These are phyloP conservation scores for Ganoderma multipileum DNA, from an alignment of 1,284 basidiomycete species.

Conservation along the genomic window DNA sequence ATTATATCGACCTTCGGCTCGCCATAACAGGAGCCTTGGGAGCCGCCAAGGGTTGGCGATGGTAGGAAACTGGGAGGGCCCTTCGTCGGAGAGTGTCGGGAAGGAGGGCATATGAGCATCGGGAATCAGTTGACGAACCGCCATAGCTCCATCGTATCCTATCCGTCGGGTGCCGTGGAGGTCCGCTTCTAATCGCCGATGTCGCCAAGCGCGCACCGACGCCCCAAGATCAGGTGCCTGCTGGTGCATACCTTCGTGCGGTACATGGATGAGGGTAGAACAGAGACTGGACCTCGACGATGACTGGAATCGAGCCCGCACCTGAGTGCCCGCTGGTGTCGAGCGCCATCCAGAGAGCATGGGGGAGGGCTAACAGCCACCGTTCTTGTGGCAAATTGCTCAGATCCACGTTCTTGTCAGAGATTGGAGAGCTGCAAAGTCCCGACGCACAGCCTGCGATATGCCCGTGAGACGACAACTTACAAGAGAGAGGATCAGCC, in stretches of 20 bases:
- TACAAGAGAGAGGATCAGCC: too few species aligned
- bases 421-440: too few species aligned
- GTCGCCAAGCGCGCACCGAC: neutral
- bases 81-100: neutral
- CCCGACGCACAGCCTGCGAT: too few species aligned
- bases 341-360: neutral
- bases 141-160: neutral
- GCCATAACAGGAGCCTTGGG: neutral
- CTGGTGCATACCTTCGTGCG: neutral
- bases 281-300: neutral
- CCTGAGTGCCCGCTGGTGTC: neutral
- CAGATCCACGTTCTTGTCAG: neutral
- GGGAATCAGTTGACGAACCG: neutral
- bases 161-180: neutral
- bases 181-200: neutral
- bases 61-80: neutral
- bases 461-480: too few species aligned
- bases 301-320: neutral
- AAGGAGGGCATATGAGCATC: neutral
- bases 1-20: neutral
- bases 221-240: neutral
- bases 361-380: neutral
- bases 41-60: neutral
- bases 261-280: neutral
- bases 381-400: neutral